phyloP scores from a whole-genome alignment of 2,329 filamentous ascomycete genomes.

The Cercospora sp. region DNA sequence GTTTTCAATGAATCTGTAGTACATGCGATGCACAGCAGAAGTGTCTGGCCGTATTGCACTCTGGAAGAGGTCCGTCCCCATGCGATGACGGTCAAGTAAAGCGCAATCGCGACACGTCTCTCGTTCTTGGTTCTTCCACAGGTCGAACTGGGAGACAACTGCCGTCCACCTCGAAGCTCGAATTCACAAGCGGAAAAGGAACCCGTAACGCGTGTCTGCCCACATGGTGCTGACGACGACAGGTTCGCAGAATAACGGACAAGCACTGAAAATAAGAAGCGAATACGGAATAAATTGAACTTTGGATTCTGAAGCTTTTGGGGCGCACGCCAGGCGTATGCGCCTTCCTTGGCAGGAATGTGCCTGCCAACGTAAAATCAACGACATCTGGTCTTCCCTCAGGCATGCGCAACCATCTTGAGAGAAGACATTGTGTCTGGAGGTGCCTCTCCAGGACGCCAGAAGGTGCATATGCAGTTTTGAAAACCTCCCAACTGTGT shows the following conservation, averaged over 20 bases:
- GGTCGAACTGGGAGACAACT: background rate
- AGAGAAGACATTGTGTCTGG: background rate
- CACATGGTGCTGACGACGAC: background rate
- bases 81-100: background rate
- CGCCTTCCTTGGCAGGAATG: constrained; percentile 12
- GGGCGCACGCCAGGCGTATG: background rate
- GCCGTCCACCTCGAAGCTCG: background rate
- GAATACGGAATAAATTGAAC: background rate
- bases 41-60: background rate
- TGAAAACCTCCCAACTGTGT: background rate
- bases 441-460: background rate
- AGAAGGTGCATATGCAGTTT: background rate
- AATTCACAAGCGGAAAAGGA: background rate
- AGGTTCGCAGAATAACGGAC: background rate
- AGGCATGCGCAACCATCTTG: background rate
- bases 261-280: background rate
- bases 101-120: background rate
- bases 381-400: background rate
- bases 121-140: background rate
- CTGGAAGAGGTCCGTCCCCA: background rate
- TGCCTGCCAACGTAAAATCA: constrained; percentile 9
- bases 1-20: background rate
- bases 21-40: background rate
- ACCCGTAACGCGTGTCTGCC: background rate
- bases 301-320: background rate